Conservation (phyloP, 352 stramenopile species). For the Phytophthora citrophthora region DNA sequence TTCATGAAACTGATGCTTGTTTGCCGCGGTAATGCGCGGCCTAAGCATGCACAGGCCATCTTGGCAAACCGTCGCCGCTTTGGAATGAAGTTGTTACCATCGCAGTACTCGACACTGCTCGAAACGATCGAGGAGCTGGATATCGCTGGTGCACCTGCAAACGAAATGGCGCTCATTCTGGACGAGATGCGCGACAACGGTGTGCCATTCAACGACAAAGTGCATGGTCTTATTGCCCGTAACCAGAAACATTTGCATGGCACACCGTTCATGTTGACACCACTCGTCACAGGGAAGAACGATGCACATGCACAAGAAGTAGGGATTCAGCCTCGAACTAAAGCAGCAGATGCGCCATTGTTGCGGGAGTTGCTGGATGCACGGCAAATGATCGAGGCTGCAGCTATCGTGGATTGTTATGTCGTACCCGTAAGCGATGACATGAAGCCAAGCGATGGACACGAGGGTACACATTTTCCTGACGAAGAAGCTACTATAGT, state of each 20-base stretch:
- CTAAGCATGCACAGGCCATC: slow-evolving; percentile 54
- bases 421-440: slow-evolving; percentile 25
- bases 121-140: slow-evolving; percentile 49
- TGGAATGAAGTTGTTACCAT: slow-evolving; percentile 44
- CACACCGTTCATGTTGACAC: slow-evolving; percentile 32
- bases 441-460: slow-evolving; percentile 14
- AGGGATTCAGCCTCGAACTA: slow-evolving; percentile 19
- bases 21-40: slow-evolving; percentile 44
- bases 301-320: neutral
- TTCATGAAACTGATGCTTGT: slow-evolving; percentile 56
- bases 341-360: slow-evolving; percentile 27
- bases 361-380: slow-evolving; percentile 35
- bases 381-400: slow-evolving; percentile 42
- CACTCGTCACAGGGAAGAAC: neutral
- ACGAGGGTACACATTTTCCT: slow-evolving; percentile 3
- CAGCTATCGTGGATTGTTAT: slow-evolving; percentile 39
- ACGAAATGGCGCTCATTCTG: slow-evolving; percentile 44
- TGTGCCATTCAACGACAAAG: slow-evolving; percentile 34
- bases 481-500: slow-evolving; percentile 27
- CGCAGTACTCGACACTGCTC: slow-evolving; percentile 49
- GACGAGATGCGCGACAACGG: slow-evolving; percentile 49
- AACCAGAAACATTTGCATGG: slow-evolving; percentile 43
- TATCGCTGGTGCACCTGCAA: slow-evolving; percentile 29
- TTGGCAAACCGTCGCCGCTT: slow-evolving; percentile 65
- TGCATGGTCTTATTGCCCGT: slow-evolving; percentile 41